phyloP scores from a whole-genome alignment of 2,329 filamentous ascomycete genomes.

The Aspergillus sp. region DNA sequence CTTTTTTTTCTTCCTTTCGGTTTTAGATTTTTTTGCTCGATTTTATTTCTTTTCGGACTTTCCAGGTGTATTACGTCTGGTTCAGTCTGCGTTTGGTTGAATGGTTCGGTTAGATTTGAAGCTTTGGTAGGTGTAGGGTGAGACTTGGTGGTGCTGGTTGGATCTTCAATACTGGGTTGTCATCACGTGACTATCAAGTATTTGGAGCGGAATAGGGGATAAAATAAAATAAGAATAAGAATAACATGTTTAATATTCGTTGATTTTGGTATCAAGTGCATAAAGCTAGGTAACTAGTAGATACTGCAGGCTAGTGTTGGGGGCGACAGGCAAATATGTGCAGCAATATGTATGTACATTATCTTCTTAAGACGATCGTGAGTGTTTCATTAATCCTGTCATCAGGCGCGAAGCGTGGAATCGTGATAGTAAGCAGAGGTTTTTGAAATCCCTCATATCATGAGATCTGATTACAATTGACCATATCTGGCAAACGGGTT shows the following conservation, averaged over 20 bases:
- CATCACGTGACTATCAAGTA: too few relatives aligned
- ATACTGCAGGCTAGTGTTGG: background rate
- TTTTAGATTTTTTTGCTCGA: background rate
- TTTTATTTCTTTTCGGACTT: background rate
- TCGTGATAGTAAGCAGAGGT: conserved; percentile 2
- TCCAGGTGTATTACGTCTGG: background rate
- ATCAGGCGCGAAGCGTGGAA: conserved; percentile 11
- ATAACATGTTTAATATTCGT: too few relatives aligned
- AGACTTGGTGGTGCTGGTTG: background rate
- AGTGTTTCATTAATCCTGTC: conserved; percentile 17
- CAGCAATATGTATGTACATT: conserved; percentile 22
- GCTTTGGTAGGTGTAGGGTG: background rate
- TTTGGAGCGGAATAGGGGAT: too few relatives aligned
- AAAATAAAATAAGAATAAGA: too few relatives aligned
- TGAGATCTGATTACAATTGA: conserved; percentile 6
- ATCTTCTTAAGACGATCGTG: conserved; percentile 19
- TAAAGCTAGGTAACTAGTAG: too few relatives aligned
- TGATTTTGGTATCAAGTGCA: too few relatives aligned
- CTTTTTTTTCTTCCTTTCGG: background rate
- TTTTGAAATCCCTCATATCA: background rate
- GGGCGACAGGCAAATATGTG: conserved; percentile 10
- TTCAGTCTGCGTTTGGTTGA: background rate
- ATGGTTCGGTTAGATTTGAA: background rate
- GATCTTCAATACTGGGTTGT: background rate
- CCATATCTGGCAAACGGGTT: conserved; percentile 8